Base-by-base conservation (phyloP, 2,329 filamentous ascomycete genomes). In the Davidsoniella eucalypti region DNA sequence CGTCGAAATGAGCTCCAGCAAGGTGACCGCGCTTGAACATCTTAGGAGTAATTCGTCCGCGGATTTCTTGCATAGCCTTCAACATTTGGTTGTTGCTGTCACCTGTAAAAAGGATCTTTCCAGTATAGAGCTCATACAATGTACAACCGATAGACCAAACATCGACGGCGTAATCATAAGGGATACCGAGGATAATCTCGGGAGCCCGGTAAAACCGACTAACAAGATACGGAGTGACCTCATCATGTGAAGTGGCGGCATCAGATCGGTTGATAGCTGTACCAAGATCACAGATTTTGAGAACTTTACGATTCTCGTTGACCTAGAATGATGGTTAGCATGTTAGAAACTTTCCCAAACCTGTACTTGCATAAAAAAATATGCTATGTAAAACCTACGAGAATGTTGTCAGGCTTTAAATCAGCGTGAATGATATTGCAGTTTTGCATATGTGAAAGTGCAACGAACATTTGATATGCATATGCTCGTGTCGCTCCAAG, bases 101-200 rank as follows among this genome's bases (percentile, higher is more conserved):
- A 53, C 92, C 92, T 1, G 87, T 87, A 63, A 98, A 98, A 29
- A 98, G 72, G 52, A 98, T 96, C 64, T 95, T 94, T 60, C 92
- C 92, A 0, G 92, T 96, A 68, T 94, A 96, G 39, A 98, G 72
- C 66, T 98, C 92, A 64, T 94, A 98, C 26, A 96, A 72, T 0
- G 92, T 98, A 66, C 92, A 98, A 37, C 92, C 93, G 56, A 96
- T 87, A 6, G 90, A 93, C 92, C 92, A 98, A 72, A 94, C 85
- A 64, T 98, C 92, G 56, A 96, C 86, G 6, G 84, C 82, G 62
- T 90, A 93, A 62, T 94, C 87, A 63, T 94, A 94, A 8, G 84
- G 83, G 69, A 95, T 88, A n/a, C 92, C 92, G 3, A 98, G 74
- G 54, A 98, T 94, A 61, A 98, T 87, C 67, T 98, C 92, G 2